phyloP scores from a whole-genome alignment of 2,329 filamentous ascomycete species.

The Apiospora marii region DNA sequence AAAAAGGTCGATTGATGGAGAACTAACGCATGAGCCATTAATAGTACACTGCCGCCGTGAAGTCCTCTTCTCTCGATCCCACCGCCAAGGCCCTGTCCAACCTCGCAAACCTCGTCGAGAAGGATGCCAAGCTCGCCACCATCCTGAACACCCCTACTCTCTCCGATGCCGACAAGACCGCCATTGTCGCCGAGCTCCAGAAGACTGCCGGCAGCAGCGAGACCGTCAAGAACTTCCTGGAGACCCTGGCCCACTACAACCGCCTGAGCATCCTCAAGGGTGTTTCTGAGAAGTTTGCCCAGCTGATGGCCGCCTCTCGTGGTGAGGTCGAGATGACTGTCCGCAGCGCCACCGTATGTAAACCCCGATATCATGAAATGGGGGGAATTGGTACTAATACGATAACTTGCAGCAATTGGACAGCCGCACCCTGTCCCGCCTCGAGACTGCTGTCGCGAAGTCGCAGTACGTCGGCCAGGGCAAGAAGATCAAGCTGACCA shows the following conservation, averaged over 20 bases:
- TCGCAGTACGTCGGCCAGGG: slow-evolving; percentile 86
- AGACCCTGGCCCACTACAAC: slow-evolving; percentile 95
- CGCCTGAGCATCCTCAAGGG: slow-evolving; percentile 82
- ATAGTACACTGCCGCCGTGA: slow-evolving; percentile 95
- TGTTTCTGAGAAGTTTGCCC: slow-evolving; percentile 85
- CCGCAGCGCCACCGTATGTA: slow-evolving; percentile 84
- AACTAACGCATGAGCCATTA: slow-evolving; percentile 49
- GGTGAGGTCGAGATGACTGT: slow-evolving; percentile 95
- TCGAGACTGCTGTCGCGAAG: slow-evolving; percentile 89
- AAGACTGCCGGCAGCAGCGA: slow-evolving; percentile 77
- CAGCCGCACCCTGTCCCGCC: slow-evolving; percentile 81
- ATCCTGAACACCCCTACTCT: slow-evolving; percentile 87
- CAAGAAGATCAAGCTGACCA: slow-evolving; percentile 98
- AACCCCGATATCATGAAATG: background rate
- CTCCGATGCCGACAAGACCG: slow-evolving; percentile 78
- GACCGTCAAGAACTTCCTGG: slow-evolving; percentile 93
- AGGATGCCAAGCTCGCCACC: slow-evolving; percentile 79
- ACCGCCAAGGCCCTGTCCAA: slow-evolving; percentile 80
- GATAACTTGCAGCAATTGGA: slow-evolving; percentile 74
- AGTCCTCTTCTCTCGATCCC: slow-evolving; percentile 84
- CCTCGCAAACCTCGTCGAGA: slow-evolving; percentile 77
- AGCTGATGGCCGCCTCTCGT: slow-evolving; percentile 85
- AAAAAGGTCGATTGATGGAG: slow-evolving; percentile 22
- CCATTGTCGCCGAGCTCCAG: slow-evolving; percentile 86
- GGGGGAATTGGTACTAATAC: slow-evolving; percentile 33